Evolutionary conservation across 2,329 filamentous ascomycete species (phyloP), one percentile per base, ranked within the genome.

Genomic region (Camillea tinctor): DNA sequence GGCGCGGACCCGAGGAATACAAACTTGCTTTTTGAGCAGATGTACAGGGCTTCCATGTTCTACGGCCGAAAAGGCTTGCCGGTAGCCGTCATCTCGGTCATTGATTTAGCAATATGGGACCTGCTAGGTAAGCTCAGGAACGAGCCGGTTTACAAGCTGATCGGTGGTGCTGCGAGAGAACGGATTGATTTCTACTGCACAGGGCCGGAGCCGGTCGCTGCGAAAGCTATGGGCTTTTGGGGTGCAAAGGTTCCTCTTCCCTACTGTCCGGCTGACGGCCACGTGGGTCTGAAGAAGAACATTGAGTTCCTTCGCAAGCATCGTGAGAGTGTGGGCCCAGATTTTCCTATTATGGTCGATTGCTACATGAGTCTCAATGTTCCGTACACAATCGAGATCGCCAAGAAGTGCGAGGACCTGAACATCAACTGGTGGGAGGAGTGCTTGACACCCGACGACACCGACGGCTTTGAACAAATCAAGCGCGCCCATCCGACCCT

Each of bases 361-460:
- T 97, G 93, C 82, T 97, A 96, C 79, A 97, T 97, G 93, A 93
- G 90, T 67, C 81, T 97, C 71, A 97, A 93, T 70, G 93, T 97
- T 23, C 80, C 91, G 1, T 97, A 97, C 79, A 96, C 92, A 3
- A 96, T 97, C 68, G 90, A 97, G 76, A 83, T 97, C 22, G 93
- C 91, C 62, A 91, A 93, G 77, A 89, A 88, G 55, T 92, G 89
- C 73, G 85, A 91, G 68, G 88, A 93, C 67, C 84, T 97, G 66
- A 85, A 94, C 75, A 93, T 97, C 74, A 93, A 97, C 80, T 97
- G 93, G 93, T 97, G 92, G 92, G 93, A 97, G 79, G 93, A 97
- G 80, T 96, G 92, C 66, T 80, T 97, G 64, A 90, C 88, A 26
- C 93, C 93, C 11, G 93, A 97, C 75, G 93, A 97, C 79, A 92